phyloP scores from a whole-genome alignment of 768 basidiomycete species.

The Hemileccinum rubropunctum region DNA sequence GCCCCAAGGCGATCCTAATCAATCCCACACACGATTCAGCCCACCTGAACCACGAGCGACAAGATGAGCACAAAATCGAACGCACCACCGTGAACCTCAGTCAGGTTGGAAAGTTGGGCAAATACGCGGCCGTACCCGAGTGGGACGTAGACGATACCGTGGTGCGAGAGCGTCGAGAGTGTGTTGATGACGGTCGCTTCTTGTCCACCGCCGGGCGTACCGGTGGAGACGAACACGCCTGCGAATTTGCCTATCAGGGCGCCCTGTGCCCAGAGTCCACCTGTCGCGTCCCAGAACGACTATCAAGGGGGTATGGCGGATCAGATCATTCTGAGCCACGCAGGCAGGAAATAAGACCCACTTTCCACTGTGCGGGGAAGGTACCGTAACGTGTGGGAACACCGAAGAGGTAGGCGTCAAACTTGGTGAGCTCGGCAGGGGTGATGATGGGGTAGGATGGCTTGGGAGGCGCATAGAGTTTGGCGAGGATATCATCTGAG shows the following conservation, averaged over 20 bases:
- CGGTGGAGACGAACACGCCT: slow-evolving; percentile 73
- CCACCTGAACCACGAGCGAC: neutral
- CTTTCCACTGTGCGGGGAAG: slow-evolving; percentile 60
- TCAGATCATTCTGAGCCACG: slow-evolving; percentile 1
- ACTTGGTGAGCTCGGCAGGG: slow-evolving; percentile 15
- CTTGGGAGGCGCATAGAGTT: slow-evolving; percentile 70
- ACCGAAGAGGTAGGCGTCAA: slow-evolving; percentile 43
- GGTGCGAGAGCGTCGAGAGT: slow-evolving; percentile 65
- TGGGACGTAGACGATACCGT: slow-evolving; percentile 70
- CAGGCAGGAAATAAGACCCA: slow-evolving; percentile 20
- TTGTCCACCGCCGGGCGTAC: slow-evolving; percentile 72
- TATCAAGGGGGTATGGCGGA: slow-evolving; percentile 18
- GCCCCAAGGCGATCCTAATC: slow-evolving; percentile 70
- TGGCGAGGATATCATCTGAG: slow-evolving; percentile 56
- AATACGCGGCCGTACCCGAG: slow-evolving; percentile 59
- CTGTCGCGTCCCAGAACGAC: slow-evolving; percentile 77
- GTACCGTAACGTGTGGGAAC: slow-evolving; percentile 45
- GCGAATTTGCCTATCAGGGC: slow-evolving; percentile 71
- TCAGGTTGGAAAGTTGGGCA: slow-evolving; percentile 39
- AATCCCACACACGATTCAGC: neutral
- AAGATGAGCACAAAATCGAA: neutral
- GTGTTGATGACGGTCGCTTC: slow-evolving; percentile 51
- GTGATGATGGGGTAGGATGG: slow-evolving; percentile 46
- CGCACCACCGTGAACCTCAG: slow-evolving; percentile 57
- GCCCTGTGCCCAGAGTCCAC: slow-evolving; percentile 59